Percentiles rank a stretch among this genome's conserved stretches.
Conservation (phyloP, 2,329 filamentous ascomycete species). For the Ophiobolus disseminans region DNA sequence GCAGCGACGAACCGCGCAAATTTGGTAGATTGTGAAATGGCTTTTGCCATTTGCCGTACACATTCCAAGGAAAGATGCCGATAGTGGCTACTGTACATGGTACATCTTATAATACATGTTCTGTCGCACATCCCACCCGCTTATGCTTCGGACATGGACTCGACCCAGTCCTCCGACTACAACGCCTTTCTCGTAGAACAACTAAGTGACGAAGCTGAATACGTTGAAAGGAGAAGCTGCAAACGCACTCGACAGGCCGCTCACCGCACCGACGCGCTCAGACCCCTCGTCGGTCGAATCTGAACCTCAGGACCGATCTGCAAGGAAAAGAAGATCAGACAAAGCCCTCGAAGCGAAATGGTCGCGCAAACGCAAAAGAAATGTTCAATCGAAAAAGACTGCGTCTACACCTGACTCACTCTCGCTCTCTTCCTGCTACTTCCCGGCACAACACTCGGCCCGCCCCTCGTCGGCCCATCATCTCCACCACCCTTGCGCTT, state of each 20-base stretch:
- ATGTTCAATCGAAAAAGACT: not conserved
- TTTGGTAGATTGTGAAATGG: no score
- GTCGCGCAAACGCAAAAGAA: not conserved
- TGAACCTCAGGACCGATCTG: not conserved
- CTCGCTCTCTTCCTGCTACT: slow-evolving; percentile 42
- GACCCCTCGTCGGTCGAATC: not conserved
- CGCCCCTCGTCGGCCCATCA: slow-evolving; percentile 29
- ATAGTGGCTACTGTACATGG: slow-evolving; percentile 5
- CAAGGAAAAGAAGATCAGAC: slow-evolving; percentile 3
- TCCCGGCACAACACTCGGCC: slow-evolving; percentile 48
- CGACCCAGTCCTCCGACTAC: no score
- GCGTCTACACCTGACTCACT: slow-evolving; percentile 35
- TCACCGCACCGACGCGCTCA: not conserved
- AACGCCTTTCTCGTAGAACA: no score
- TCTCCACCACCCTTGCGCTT: slow-evolving; percentile 45
- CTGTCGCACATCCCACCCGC: no score
- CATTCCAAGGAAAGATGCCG: not conserved
- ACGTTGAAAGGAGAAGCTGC: not conserved
- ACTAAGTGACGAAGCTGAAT: no score
- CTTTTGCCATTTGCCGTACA: no score
- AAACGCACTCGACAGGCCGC: not conserved
- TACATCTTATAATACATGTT: not conserved
- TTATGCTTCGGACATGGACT: no score
- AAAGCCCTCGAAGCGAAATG: not conserved
- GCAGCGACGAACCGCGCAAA: no score